Base-by-base conservation (phyloP, 805 yeast genomes). In the Maudiozyma saulgeensis region DNA sequence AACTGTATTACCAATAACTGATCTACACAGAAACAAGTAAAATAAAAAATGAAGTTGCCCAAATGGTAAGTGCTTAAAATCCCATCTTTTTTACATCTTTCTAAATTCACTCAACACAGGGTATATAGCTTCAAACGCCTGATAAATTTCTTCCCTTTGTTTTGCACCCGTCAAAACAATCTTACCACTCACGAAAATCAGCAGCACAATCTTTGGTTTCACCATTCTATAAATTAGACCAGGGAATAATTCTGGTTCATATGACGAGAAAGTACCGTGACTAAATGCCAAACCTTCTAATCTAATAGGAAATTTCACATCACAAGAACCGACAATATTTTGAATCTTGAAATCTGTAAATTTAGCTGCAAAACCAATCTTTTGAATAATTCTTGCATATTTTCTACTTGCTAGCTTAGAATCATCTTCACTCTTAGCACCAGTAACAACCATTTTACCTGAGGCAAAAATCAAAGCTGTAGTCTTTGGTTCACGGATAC, bases 161-260 rank as follows among this genome's bases (percentile, higher is more conserved):
- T 93, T 93, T 18, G 99, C 99, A 75, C 99, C 99, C 7, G 99
- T 93, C 59, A 93, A 75, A 47, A 93, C 99, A 70, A 93, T 93
- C 69, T 93, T 93, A 34, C 99, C 99, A 28, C 96, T 86, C 45
- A 93, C 99, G 68, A 93, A 93, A 59, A 93, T 90, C 70, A 93
- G 78, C 62, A 93, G 73, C 47, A 93, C 99, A 71, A 93, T 93
- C 69, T 93, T 93, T 16, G 99, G 99, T 68, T 91, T 91, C 59
- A 93, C 99, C 99, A 93, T 93, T 78, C 99, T 88, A 76, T 93
- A 93, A 71, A 93, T 93, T 60, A 93, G 78, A 63, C 99, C 99
- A 2, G 99, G 99, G 70, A 93, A 93, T 65, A 93, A 75, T 69
- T 93, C 99, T 3, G 99, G 99, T 70, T 93, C 99, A 65, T 93